phyloP scores from a whole-genome alignment of 2,329 filamentous ascomycete species.

The Alternaria rosae region DNA sequence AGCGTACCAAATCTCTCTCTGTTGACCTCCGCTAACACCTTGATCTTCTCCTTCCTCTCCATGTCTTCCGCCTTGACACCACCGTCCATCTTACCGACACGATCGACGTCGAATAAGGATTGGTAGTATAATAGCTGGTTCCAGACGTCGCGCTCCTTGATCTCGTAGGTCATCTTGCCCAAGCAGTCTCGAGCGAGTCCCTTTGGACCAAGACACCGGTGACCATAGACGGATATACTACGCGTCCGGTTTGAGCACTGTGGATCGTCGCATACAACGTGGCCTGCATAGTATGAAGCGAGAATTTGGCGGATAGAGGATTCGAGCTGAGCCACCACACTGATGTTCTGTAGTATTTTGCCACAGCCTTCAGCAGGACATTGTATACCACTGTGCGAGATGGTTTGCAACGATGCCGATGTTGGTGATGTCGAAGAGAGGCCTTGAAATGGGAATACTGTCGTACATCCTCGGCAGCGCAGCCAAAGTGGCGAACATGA shows the following conservation, averaged over 20 bases:
- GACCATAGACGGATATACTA: slow-evolving; percentile 92
- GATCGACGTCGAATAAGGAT: slow-evolving; percentile 87
- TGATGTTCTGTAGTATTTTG: slow-evolving; percentile 70
- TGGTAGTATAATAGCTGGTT: slow-evolving; percentile 93
- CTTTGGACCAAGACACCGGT: slow-evolving; percentile 85
- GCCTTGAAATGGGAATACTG: slow-evolving; percentile 77
- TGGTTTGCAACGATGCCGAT: slow-evolving; percentile 26
- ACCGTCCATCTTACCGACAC: slow-evolving; percentile 63
- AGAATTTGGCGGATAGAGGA: slow-evolving; percentile 80
- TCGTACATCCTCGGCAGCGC: slow-evolving; percentile 82
- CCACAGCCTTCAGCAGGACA: slow-evolving; percentile 73
- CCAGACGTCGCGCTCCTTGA: slow-evolving; percentile 87
- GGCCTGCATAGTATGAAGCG: slow-evolving; percentile 88
- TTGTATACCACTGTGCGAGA: slow-evolving; percentile 76
- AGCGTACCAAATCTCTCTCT: slow-evolving; percentile 77
- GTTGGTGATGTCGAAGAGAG: slow-evolving; percentile 54
- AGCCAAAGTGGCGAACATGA: slow-evolving; percentile 79
- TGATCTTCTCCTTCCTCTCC: slow-evolving; percentile 61
- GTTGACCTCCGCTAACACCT: slow-evolving; percentile 82
- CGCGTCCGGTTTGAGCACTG: slow-evolving; percentile 86
- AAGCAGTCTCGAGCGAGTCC: slow-evolving; percentile 84
- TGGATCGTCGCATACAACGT: slow-evolving; percentile 88
- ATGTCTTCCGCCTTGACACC: slow-evolving; percentile 63
- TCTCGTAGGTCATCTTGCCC: slow-evolving; percentile 88
- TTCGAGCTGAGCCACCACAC: slow-evolving; percentile 86